A percentile compares a stretch with the other conserved stretches of the same genome.
These are phyloP conservation scores for Schoenoplectus triqueter DNA, from an alignment of 202 grass and related monocot genomes.

Conservation along the genomic window DNA sequence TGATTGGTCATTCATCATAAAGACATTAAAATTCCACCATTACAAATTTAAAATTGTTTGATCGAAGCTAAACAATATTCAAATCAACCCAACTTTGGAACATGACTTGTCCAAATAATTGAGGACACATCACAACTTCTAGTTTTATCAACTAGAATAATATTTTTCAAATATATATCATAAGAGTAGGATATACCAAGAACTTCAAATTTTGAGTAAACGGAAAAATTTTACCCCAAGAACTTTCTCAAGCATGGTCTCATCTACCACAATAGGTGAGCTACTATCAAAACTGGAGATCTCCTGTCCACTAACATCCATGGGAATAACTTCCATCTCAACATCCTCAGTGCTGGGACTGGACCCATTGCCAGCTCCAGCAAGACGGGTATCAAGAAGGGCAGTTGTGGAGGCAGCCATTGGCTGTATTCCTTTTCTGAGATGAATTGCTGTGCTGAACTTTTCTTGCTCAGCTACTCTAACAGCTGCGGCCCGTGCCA, in stretches of 20 bases:
- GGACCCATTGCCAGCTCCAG: conserved; percentile 48
- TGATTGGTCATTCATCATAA: background rate
- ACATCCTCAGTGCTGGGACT: conserved; percentile 55
- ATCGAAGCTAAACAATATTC: background rate
- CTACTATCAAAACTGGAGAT: conserved; percentile 77
- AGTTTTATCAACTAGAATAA: too few relatives aligned
- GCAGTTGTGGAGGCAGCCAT: conserved; percentile 59
- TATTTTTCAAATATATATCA: too few relatives aligned
- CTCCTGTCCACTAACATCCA: conserved; percentile 69
- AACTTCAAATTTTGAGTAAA: conserved; percentile 13
- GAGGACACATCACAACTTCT: background rate
- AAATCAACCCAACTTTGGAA: background rate
- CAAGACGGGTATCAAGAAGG: conserved; percentile 68
- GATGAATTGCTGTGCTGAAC: conserved; percentile 49
- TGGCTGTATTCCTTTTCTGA: conserved; percentile 90
- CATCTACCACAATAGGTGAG: conserved; percentile 70
- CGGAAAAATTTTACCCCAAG: conserved; percentile 68
- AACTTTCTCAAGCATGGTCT: conserved; percentile 95
- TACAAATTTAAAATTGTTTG: background rate
- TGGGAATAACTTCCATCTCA: conserved; percentile 99
- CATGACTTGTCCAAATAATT: background rate
- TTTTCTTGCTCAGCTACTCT: conserved; percentile 84
- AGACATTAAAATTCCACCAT: background rate
- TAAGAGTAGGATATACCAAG: background rate
- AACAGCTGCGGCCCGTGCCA: conserved; percentile 91